A percentile compares a stretch with the other conserved stretches of the same genome.
These are phyloP conservation scores for Diaporthe sp. DNA, from an alignment of 2,329 filamentous ascomycete genomes.

Conservation along the genomic window DNA sequence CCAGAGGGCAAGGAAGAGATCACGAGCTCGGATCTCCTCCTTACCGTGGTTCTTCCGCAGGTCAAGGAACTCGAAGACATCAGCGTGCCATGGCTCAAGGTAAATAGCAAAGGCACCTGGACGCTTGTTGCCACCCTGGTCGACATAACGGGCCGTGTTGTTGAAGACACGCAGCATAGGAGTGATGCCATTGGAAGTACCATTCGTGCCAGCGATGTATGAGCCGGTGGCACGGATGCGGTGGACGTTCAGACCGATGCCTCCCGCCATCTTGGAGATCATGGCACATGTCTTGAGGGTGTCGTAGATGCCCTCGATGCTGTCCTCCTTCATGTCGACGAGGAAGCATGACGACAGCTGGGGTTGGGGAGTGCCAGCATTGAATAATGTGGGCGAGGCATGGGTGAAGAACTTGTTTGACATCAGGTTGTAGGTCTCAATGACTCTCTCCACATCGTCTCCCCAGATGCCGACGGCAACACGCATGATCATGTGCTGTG, in stretches of 20 bases:
- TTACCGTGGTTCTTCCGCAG: constrained; percentile 99
- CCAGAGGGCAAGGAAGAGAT: constrained; percentile 98
- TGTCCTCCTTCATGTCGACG: constrained; percentile 99
- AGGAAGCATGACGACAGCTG: constrained; percentile 99
- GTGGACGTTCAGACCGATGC: constrained; percentile 96
- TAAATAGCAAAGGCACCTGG: constrained; percentile 99
- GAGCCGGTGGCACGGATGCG: constrained; percentile 97
- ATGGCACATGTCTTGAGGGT: constrained; percentile 99
- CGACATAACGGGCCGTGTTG: constrained; percentile 98
- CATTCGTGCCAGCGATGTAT: constrained; percentile 98
- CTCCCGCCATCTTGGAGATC: constrained; percentile 99
- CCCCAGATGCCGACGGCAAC: constrained; percentile 97
- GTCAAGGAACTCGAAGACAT: constrained; percentile 97
- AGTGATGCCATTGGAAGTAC: constrained; percentile 96
- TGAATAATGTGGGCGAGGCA: constrained; percentile 97
- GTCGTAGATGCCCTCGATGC: constrained; percentile 99
- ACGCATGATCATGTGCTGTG: constrained; percentile 99
- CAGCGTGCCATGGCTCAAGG: constrained; percentile 98
- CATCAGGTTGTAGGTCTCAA: constrained; percentile 99
- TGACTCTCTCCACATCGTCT: constrained; percentile 91
- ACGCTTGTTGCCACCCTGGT: constrained; percentile 99
- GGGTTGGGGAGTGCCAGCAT: constrained; percentile 93
- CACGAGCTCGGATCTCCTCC: constrained; percentile 96
- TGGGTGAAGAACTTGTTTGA: constrained; percentile 99
- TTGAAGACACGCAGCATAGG: constrained; percentile 99